Evolutionary conservation across 192 early-diverging fungal species (phyloP).

Genomic region (Linnemannia elongata): DNA sequence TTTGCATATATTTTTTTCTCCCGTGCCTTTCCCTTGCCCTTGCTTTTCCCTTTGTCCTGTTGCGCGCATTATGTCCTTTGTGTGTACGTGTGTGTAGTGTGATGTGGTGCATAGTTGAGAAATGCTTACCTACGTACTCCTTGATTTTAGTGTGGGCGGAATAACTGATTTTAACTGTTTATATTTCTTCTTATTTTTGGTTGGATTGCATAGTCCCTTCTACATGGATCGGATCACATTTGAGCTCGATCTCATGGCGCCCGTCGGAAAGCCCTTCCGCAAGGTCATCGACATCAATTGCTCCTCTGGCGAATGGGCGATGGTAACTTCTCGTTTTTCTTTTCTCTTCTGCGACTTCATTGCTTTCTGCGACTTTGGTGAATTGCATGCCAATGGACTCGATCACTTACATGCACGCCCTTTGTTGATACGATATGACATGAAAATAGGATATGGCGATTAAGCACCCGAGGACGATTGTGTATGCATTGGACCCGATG

Average conservation of each 20-base stretch:
- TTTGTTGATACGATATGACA: not conserved
- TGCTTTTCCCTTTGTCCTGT: not conserved
- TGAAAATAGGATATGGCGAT: constrained; percentile 38
- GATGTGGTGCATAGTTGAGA: not conserved
- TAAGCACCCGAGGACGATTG: constrained; percentile 39
- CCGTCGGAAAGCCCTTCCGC: constrained; percentile 35
- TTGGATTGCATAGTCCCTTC: constrained; percentile 18
- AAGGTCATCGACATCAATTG: constrained; percentile 54
- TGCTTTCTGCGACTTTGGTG: not conserved
- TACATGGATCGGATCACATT: constrained; percentile 50
- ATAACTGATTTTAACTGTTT: not conserved
- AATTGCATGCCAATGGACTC: not conserved
- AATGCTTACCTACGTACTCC: not conserved
- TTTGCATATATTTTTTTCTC: too few species aligned
- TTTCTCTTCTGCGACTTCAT: too few species aligned
- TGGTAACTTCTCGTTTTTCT: constrained; percentile 28
- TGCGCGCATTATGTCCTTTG: not conserved
- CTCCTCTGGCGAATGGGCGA: constrained; percentile 45
- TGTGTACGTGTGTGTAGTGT: not conserved
- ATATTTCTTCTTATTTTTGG: not conserved
- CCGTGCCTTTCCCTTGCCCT: not conserved
- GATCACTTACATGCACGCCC: not conserved
- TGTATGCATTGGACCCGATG: constrained; percentile 32
- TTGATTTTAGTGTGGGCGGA: not conserved
- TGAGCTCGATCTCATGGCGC: constrained; percentile 49